These are phyloP conservation scores for Deuterostichococcus epilithicus DNA, from an alignment of 139 green algal genomes.

Conservation along the genomic window DNA sequence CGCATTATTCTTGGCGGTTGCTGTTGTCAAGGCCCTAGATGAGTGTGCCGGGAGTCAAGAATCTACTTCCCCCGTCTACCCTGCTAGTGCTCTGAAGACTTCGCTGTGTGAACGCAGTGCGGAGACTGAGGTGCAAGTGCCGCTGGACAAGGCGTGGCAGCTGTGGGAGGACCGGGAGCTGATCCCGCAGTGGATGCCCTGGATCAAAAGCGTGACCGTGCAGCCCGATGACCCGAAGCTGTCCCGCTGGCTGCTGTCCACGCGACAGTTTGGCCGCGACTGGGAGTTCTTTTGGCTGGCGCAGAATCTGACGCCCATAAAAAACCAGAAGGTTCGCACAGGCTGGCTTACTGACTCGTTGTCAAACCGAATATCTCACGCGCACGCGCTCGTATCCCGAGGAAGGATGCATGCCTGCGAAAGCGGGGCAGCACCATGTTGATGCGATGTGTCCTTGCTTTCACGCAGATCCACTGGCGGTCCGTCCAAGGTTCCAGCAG, in stretches of 20 bases:
- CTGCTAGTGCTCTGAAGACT: not conserved
- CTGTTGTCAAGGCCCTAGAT: not conserved
- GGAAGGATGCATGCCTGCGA: too few relatives aligned
- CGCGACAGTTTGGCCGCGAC: constrained; percentile 68
- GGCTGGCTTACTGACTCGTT: not conserved
- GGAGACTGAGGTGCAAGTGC: constrained; percentile 52
- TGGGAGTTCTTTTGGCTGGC: constrained; percentile 89
- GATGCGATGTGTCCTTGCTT: not conserved
- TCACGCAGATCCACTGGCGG: constrained; percentile 71
- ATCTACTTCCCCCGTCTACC: too few relatives aligned
- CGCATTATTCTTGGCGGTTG: not conserved
- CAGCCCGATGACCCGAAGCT: constrained; percentile 56
- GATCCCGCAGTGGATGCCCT: constrained; percentile 90
- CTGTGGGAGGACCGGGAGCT: constrained; percentile 71
- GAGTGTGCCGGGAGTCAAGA: too few relatives aligned
- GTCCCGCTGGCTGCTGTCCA: constrained; percentile 78
- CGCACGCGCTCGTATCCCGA: too few relatives aligned
- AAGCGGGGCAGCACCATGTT: too few relatives aligned
- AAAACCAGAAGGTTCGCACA: constrained; percentile 51
- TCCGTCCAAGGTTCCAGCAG: constrained; percentile 59
- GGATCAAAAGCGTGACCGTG: constrained; percentile 78
- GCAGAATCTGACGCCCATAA: constrained; percentile 76
- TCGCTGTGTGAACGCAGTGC: constrained; percentile 30
- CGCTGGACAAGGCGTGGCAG: constrained; percentile 65
- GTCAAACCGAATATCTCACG: too few relatives aligned